Percentiles rank a stretch among this genome's conserved stretches.
These are phyloP conservation scores for Sarcomyxa edulis DNA, from an alignment of 768 basidiomycete genomes.

Conservation along the genomic window DNA sequence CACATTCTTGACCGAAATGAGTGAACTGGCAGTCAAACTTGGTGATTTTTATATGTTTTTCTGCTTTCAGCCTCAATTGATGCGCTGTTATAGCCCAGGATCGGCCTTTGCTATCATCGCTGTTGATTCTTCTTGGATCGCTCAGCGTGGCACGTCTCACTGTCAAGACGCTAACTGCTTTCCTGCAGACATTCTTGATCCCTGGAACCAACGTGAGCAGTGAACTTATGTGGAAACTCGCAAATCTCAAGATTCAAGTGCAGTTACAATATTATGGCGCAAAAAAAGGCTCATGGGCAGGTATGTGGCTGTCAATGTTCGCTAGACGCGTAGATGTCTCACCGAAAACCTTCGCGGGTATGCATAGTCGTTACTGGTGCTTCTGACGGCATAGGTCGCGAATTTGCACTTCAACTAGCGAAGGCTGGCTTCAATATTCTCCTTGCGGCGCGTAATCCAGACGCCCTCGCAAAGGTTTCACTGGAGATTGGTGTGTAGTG, in stretches of 20 bases:
- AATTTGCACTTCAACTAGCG: conserved; percentile 88
- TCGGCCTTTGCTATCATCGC: conserved; percentile 1
- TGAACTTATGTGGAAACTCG: conserved; percentile 2
- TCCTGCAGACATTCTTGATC: conserved; percentile 69
- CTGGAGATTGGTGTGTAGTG: no score
- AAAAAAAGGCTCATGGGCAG: conserved; percentile 87
- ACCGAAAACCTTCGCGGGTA: no score
- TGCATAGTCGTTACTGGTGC: conserved; percentile 95
- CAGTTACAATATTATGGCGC: conserved; percentile 82
- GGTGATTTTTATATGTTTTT: no score
- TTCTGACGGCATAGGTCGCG: conserved; percentile 93
- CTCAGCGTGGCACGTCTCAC: conserved; percentile 47
- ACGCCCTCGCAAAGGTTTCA: conserved; percentile 57
- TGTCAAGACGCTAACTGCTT: conserved; percentile 56
- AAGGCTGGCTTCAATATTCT: conserved; percentile 84
- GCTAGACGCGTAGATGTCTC: no score
- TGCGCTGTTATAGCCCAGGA: no score
- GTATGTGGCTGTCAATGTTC: no score
- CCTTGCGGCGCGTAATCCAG: conserved; percentile 71
- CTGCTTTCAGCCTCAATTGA: no score
- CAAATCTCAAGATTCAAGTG: no score
- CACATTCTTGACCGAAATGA: no score
- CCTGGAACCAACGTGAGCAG: conserved; percentile 60
- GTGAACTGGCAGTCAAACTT: no score
- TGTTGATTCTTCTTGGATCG: conserved; percentile 36